These are phyloP conservation scores for Nicotiana paniculata DNA, from an alignment of 257 asterid species.

Conservation along the genomic window DNA sequence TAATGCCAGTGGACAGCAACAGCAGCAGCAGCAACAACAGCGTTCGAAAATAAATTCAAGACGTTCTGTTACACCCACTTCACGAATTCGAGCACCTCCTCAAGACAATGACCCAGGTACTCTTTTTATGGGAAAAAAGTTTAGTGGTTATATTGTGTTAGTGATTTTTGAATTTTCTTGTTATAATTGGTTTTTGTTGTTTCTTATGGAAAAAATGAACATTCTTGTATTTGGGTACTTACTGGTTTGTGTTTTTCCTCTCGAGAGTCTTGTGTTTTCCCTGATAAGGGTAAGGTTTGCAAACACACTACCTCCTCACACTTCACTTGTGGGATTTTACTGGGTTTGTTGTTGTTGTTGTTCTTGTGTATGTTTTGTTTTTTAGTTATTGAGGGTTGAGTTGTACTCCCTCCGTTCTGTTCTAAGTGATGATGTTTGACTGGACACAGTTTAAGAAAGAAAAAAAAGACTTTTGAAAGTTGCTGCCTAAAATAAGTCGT, in stretches of 20 bases:
- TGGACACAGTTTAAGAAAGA: too few species aligned
- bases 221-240: background rate
- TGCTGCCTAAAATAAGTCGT: too few species aligned
- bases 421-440: too few species aligned
- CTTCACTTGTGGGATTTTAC: too few species aligned
- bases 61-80: conserved; percentile 76
- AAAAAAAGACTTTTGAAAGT: too few species aligned
- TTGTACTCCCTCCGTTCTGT: background rate
- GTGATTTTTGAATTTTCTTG: background rate
- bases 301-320: too few species aligned
- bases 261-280: too few species aligned
- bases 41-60: conserved; percentile 27
- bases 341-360: too few species aligned
- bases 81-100: conserved; percentile 48
- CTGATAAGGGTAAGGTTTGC: too few species aligned
- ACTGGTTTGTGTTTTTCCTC: background rate
- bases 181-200: background rate
- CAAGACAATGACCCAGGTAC: conserved; percentile 52
- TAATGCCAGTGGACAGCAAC: conserved; percentile 22
- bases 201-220: background rate
- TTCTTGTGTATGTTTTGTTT: background rate
- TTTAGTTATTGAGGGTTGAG: background rate
- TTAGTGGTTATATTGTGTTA: background rate
- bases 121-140: background rate
- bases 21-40: background rate